Percentiles rank a stretch among this genome's conserved stretches.
phyloP scores from a whole-genome alignment of 2,329 filamentous ascomycete genomes.

The Ophiostoma ulmi region DNA sequence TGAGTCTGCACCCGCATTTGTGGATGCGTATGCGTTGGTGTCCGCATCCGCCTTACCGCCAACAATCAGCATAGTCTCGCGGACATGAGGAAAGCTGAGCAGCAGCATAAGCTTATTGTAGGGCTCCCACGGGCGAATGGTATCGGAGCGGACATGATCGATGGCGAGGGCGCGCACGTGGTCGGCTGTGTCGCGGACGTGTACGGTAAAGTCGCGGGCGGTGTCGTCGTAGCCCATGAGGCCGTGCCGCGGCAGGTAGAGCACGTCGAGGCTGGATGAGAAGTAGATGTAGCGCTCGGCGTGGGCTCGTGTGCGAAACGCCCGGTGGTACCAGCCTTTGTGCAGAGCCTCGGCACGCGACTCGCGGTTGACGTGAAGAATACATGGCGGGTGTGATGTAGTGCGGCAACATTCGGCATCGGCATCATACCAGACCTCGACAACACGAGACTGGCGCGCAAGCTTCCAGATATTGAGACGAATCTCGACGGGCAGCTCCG shows the following conservation, averaged over 20 bases:
- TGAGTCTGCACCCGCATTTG: not conserved
- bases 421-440: conserved; percentile 39
- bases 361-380: conserved; percentile 41
- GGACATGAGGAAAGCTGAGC: conserved; percentile 38
- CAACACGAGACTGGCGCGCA: conserved; percentile 37
- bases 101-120: conserved; percentile 48
- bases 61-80: conserved; percentile 39
- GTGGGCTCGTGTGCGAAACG: conserved; percentile 35
- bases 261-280: conserved; percentile 35
- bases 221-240: conserved; percentile 41
- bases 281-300: conserved; percentile 36
- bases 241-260: conserved; percentile 39
- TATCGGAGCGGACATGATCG: conserved; percentile 42
- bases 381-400: conserved; percentile 37
- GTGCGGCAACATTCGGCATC: conserved; percentile 37
- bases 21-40: not conserved
- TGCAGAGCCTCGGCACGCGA: conserved; percentile 39
- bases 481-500: conserved; percentile 38
- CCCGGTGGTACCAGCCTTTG: conserved; percentile 35
- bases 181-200: conserved; percentile 36
- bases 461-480: conserved; percentile 40
- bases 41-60: not conserved
- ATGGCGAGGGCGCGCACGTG: conserved; percentile 40
- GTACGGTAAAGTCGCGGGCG: conserved; percentile 39
- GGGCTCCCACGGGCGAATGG: conserved; percentile 47